Base-by-base conservation (phyloP, 2,329 filamentous ascomycete species). In the Emergomyces orientalis region DNA sequence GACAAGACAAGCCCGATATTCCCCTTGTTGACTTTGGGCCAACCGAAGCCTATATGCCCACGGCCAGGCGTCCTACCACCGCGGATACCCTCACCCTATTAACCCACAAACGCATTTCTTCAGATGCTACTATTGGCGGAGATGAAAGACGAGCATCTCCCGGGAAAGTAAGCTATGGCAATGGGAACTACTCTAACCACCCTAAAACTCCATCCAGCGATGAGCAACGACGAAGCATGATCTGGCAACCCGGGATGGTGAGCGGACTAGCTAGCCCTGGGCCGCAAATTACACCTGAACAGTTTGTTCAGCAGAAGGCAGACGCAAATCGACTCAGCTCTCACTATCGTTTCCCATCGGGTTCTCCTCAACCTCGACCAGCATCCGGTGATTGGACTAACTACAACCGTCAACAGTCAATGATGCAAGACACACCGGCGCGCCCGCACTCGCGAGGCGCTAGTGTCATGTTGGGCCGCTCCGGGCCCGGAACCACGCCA, bases 21-120 rank as follows among this genome's bases (percentile, higher is more conserved):
- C 90, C 90, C 0, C 77, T 82, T 4, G 84, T 96, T 65, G 87
- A 97, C 73, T 97, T 97, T 75, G 93, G 93, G 0, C 90, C 88
- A 6, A 96, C 92, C 0, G 78, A 90, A 68, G 87, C 88, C 64
- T 88, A 91, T 63, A 79, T 78, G 65, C 81, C 84, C 34, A 78
- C 78, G 52, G 78, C 76, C 22, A 80, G 79, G 67, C 80, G 82
- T 9, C 83, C 84, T n/a, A 79, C 73, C 51, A 85, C 83, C 1
- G 81, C 80, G 57, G 81, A 82, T 54, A 81, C 82, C 2, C 73
- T 83, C 63, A 81, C 69, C 39, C 72, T 73, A 49, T 67, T 71
- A 30, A 67, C 66, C 7, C 69, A 76, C 45, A 69, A 72, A 22
- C 69, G 73, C 39, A 73, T 68, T 5, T 70, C 72, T 34, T 72